Evolutionary conservation across 768 basidiomycete genomes (phyloP), one percentile per base, ranked within the genome.

Genomic region (Thelephora aurantiotincta): DNA sequence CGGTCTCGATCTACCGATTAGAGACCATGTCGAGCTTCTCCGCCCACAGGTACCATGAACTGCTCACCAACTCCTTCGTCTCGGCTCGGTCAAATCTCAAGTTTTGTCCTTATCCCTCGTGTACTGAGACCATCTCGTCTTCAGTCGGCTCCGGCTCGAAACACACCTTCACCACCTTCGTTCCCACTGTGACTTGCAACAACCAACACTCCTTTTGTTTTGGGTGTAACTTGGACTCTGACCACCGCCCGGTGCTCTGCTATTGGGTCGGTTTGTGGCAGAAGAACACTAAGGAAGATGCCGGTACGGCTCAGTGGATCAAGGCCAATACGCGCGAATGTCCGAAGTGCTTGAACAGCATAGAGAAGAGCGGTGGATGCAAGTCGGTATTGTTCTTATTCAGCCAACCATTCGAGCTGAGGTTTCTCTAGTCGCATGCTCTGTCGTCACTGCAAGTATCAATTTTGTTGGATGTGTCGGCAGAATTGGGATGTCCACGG

Each of bases 381-480:
- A 98, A 99, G 92, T 97, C 59, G 59, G 91, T 82, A 5, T 36
- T 33, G 48, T 30, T 7, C 7, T 41, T 41, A 9, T 18, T 41
- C 26, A 30, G 9, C 9, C 4, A 4, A 30, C 26, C 26, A 9
- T 4, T 30, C 41, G 23, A 43, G 14, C 3, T 46, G 35, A 50
- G 4, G 14, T 22, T 22, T 30, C 26, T 9, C 6, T 53, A 96
- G 93, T 70, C 96, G 97, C 61, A 99, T 99, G 86, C 92, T 90
- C 7, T 98, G 96, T 69, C 91, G 93, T 70, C 96, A 96, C 65
- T 98, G 96, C 73, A 90, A 88, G 55, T 78, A 86, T 55, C 86
- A 89, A 68, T 99, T 97, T 62, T 99, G 96, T 63, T 99, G 96
- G 96, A 89, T 99, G 46, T 99, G 96, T 67, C 93, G 96, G 92